These are phyloP conservation scores for Plasmodium sp. DNA, from an alignment of 169 alveolate genomes.

Conservation along the genomic window DNA sequence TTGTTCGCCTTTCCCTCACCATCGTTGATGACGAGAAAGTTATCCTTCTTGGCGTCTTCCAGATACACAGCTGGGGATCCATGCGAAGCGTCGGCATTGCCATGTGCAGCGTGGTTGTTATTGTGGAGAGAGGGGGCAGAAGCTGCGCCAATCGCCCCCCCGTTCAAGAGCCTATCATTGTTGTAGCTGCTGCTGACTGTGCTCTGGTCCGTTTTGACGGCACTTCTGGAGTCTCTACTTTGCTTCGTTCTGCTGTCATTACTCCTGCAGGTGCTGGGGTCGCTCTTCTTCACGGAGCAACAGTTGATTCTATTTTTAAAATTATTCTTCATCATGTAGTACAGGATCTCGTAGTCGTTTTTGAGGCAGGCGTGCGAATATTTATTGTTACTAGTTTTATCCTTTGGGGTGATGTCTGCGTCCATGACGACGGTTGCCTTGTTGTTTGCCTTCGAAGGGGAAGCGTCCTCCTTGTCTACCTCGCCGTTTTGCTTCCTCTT, in stretches of 20 bases:
- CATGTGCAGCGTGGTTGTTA: background rate
- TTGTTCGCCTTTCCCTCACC: background rate
- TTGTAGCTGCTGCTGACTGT: background rate
- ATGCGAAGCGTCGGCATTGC: background rate
- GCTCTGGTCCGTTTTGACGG: background rate
- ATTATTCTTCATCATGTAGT: slow-evolving; percentile 55
- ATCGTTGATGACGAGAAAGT: background rate
- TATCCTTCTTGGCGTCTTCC: slow-evolving; percentile 7
- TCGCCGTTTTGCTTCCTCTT: slow-evolving; percentile 5
- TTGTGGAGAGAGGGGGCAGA: background rate
- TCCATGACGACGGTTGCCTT: slow-evolving; percentile 22
- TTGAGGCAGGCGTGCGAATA: slow-evolving; percentile 38
- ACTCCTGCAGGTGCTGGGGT: background rate
- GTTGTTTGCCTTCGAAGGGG: background rate
- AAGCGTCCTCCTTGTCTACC: background rate
- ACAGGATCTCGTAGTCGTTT: slow-evolving; percentile 47
- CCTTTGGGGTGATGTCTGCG: background rate
- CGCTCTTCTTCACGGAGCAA: slow-evolving; percentile 35
- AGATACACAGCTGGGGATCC: background rate
- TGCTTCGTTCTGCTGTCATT: background rate
- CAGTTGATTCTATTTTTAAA: slow-evolving; percentile 53
- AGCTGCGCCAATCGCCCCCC: background rate
- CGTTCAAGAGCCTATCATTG: background rate
- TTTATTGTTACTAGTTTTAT: background rate
- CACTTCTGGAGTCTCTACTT: background rate